Base-by-base conservation (phyloP, 2,329 filamentous ascomycete species). In the Gnomoniopsis smithogilvyi region DNA sequence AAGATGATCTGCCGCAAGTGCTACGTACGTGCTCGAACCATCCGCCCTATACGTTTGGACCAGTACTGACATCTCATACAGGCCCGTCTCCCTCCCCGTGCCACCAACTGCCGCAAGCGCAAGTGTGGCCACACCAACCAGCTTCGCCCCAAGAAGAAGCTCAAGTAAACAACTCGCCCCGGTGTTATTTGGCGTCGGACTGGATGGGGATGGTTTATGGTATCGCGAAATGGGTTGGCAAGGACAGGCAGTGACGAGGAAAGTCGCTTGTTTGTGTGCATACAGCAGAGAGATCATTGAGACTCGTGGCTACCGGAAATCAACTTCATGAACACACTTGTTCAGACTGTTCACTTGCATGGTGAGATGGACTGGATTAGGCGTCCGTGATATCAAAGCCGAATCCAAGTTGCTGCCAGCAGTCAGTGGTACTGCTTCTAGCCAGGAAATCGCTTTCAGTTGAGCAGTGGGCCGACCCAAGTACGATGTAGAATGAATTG, bases 1-100 rank as follows among this genome's bases (percentile, higher is more conserved):
- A 97, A 97, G 90, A 94, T 94, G 90, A 96, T 98, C 82, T 98
- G 95, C 92, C 94, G 95, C 86, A 98, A 99, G 91, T 99, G 95
- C 90, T 98, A 98, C 82, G 92, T 95, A 88, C 72, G 90, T 88
- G 60, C 50, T 61, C 53, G 47, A 33, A 34, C 34, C 47, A 12
- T 15, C 19, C 24, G 10, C 17, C 14, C 51, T 17, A 15, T 6
- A 36, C 12, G 21, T 8, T 7, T 19, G n/a, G 19, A 22, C 51
- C 59, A 38, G 46, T 55, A 65, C 64, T 71, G 67, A 71, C 59
- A 36, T 38, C 56, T 36, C 3, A 22, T 60, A 50, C 61, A 86
- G 82, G 85, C 85, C 65, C 93, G 94, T 79, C 92, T 98, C 67
- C 94, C 94, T 69, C 94, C 94, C 70, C 92, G 95, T 88, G 95